Conservation (phyloP, 1,284 basidiomycete genomes). For the Ceratobasidium theobromae region DNA sequence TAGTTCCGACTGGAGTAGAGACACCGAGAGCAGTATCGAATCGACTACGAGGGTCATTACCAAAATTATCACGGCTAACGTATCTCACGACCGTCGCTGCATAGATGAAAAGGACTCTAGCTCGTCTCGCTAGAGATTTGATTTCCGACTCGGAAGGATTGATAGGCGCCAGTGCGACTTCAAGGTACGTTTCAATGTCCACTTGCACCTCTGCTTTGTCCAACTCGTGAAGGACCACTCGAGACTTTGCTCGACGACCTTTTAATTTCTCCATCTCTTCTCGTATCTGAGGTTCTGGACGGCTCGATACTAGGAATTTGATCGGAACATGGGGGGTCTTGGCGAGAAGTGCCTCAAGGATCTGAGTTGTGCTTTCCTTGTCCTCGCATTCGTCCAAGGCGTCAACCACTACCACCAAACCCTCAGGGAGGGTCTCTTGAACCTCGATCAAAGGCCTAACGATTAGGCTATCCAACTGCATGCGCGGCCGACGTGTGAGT, state of each 20-base stretch:
- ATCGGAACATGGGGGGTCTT: background rate
- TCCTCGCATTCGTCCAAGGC: slow-evolving; percentile 30
- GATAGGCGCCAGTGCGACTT: background rate
- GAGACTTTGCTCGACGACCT: too few species aligned
- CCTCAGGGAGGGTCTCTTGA: background rate
- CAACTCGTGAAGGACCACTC: slow-evolving; percentile 26
- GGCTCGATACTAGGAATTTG: slow-evolving; percentile 31
- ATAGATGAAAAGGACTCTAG: slow-evolving; percentile 15
- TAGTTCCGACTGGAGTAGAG: background rate
- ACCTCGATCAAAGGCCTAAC: slow-evolving; percentile 1
- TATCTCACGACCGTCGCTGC: slow-evolving; percentile 3
- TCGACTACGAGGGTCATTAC: background rate
- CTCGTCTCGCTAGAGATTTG: background rate
- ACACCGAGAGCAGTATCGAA: background rate
- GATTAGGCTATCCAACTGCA: slow-evolving; percentile 25
- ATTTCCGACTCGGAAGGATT: background rate
- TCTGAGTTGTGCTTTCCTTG: background rate
- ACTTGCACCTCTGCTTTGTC: slow-evolving; percentile 18
- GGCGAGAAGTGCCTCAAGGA: background rate
- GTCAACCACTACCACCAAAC: slow-evolving; percentile 20
- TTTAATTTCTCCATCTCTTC: background rate
- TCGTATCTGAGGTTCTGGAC: slow-evolving; percentile 27
- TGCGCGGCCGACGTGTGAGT: background rate
- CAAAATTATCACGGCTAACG: background rate
- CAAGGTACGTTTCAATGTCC: slow-evolving; percentile 27